These are phyloP conservation scores for Morella rubra DNA, from an alignment of 306 rosid genomes.

Conservation along the genomic window DNA sequence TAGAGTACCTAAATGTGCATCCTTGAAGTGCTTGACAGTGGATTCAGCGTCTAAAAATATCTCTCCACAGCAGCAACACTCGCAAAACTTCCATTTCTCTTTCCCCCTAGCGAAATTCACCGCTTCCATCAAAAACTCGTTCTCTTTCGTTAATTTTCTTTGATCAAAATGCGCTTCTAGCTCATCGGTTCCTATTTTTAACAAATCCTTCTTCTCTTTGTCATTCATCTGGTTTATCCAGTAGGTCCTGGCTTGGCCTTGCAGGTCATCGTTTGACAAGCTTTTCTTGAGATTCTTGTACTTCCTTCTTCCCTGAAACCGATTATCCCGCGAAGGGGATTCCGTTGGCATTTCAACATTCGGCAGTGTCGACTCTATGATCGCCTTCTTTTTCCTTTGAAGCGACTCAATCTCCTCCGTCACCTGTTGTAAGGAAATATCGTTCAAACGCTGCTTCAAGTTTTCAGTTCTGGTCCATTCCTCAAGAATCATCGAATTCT, in stretches of 20 bases:
- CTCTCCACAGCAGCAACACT: not conserved
- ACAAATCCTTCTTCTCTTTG: not conserved
- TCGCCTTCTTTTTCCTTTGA: not conserved
- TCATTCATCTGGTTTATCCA: not conserved
- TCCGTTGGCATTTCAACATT: not conserved
- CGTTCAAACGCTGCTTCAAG: not conserved
- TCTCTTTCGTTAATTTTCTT: not conserved
- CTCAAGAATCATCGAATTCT: not conserved
- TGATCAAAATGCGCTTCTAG: not conserved
- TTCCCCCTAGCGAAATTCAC: not conserved
- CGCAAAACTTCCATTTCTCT: not conserved
- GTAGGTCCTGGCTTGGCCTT: not conserved
- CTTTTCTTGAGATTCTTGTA: not conserved
- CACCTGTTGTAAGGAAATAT: not conserved
- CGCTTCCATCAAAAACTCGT: not conserved
- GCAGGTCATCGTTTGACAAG: not conserved
- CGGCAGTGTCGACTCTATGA: not conserved
- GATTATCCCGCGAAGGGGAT: not conserved
- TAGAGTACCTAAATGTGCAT: not conserved
- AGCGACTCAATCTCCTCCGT: not conserved
- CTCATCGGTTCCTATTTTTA: not conserved
- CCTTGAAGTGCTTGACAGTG: not conserved
- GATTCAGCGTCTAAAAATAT: not conserved
- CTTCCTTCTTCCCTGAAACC: not conserved
- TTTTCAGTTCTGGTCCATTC: not conserved